phyloP scores from a whole-genome alignment of 805 yeast genomes.

The Teunomyces funiuensis region DNA sequence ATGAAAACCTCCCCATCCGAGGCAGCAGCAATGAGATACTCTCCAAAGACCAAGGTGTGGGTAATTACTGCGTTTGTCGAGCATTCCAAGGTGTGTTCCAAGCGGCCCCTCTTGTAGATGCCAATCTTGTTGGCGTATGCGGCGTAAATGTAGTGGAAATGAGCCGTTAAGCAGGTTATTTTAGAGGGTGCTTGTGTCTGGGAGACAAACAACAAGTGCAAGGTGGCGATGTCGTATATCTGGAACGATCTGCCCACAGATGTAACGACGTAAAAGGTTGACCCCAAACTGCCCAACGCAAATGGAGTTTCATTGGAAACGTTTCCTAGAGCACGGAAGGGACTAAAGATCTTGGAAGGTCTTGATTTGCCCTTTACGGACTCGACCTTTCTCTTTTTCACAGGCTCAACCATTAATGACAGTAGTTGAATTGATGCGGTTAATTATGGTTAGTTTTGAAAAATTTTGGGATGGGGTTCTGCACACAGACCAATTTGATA shows the following conservation, averaged over 20 bases:
- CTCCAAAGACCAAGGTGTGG: constrained; percentile 70
- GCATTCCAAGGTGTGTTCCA: constrained; percentile 45
- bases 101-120: constrained; percentile 76
- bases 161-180: constrained; percentile 73
- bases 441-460: not conserved
- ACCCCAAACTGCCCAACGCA: constrained; percentile 84
- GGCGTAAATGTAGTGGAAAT: constrained; percentile 80
- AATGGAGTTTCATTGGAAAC: constrained; percentile 87
- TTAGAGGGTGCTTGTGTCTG: constrained; percentile 69
- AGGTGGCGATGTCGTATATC: constrained; percentile 85
- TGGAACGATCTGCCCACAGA: constrained; percentile 89
- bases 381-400: constrained; percentile 27
- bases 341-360: constrained; percentile 62
- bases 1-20: constrained; percentile 46
- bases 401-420: constrained; percentile 21
- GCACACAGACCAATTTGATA: not conserved
- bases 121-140: constrained; percentile 72
- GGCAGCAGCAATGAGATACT: constrained; percentile 60
- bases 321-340: constrained; percentile 83
- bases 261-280: constrained; percentile 83
- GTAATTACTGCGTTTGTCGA: constrained; percentile 39
- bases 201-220: constrained; percentile 84
- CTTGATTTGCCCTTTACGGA: constrained; percentile 7
- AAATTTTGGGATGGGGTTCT: constrained; percentile 1
- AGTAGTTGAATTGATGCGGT: not conserved